Evolutionary conservation across 257 asterid species (phyloP), one percentile per base, ranked within the genome.

Genomic region (Fraxinus cuspidata): DNA sequence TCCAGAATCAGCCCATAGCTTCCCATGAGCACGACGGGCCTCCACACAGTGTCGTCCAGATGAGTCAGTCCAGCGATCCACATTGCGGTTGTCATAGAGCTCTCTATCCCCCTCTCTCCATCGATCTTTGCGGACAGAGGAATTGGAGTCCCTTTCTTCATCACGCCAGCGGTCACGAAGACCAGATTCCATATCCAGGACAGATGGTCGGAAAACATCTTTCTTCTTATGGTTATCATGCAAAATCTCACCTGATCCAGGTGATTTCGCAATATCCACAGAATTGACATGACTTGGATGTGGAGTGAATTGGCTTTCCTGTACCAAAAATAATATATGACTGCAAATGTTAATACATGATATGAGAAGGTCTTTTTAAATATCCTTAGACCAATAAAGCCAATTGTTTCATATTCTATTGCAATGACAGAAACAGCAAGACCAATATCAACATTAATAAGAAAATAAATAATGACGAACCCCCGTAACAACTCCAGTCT

Each of bases 51-150:
- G 87, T 76, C 86, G 94, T 65, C 90, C 96, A 63, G 98, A 79
- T 38, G 97, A 83, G 76, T 93, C 98, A 53, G 87, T 81, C 91
- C 90, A 83, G 47, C 96, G 93, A 29, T 93, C 98, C 65, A 81
- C 84, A 83, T 88, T 87, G 74, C 94, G 96, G 77, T 72, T 86
- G 40, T 87, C 96, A 77, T 70, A 69, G 44, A 80, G 85, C 82
- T 93, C 97, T 78, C 84, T 92, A 69, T 92, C 99, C 83, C 94
- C 94, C 77, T 96, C 98, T 88, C 92, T 92, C 99, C 97, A 93
- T 66, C 93, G 84, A 83, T 92, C 99, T 78, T 87, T 87, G 70
- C 97, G 96, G 15, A 72, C 85, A 44, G 97, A 78, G 51, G 92
- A 90, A 84, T 88, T 89, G 53, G 93, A 85, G 47, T 93, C 99